These are phyloP conservation scores for sweet orange (Citrus sinensis) DNA, from an alignment of 345 rosid genomes.

Conservation along the genomic window DVS_A1.0 CM039165.1:32845501-32846000, in stretches of 20 bases:
- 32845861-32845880: not conserved
- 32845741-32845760: constrained; percentile 28
- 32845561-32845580: not conserved
- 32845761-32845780: constrained; percentile 31
- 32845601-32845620: not conserved
- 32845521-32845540: constrained; percentile 36
- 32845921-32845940: not conserved
- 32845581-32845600: not conserved
- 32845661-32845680: constrained; percentile 50
- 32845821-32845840: not conserved
- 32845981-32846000: constrained; percentile 38
- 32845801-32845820: constrained; percentile 2
- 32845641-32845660: constrained; percentile 47
- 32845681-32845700: constrained; percentile 70
- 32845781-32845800: constrained; percentile 57
- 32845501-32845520: constrained; percentile 47
- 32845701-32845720: constrained; percentile 43
- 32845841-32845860: not conserved
- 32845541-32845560: constrained; percentile 38
- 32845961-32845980: not conserved
- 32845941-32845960: not conserved
- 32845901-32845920: not conserved
- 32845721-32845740: constrained; percentile 16
- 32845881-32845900: not conserved
- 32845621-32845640: not conserved